Conservation (phyloP, 2,329 filamentous ascomycete species). For the Microdochium bolleyi region DNA sequence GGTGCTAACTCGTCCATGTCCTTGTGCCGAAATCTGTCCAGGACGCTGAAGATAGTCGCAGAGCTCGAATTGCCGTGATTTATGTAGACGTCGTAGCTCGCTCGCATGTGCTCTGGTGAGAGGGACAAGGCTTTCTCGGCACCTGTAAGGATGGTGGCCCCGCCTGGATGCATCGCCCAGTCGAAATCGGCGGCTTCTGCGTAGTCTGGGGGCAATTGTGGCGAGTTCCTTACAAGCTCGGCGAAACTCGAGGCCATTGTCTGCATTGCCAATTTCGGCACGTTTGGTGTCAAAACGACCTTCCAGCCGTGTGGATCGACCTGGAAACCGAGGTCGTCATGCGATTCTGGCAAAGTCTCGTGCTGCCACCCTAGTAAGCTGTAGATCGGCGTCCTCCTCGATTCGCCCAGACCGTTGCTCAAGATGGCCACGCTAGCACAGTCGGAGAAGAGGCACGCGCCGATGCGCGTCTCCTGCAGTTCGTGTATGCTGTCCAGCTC, state of each 20-base stretch:
- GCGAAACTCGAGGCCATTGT: conserved; percentile 46
- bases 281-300: conserved; percentile 53
- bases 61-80: conserved; percentile 63
- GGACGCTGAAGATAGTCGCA: conserved; percentile 60
- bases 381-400: conserved; percentile 34
- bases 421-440: conserved; percentile 59
- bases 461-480: conserved; percentile 54
- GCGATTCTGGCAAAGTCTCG: conserved; percentile 51
- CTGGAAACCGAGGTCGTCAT: conserved; percentile 57
- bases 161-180: conserved; percentile 68
- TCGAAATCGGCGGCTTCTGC: conserved; percentile 51
- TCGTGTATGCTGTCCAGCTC: conserved; percentile 57
- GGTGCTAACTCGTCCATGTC: conserved; percentile 52
- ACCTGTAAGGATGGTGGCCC: conserved; percentile 56
- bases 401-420: conserved; percentile 52
- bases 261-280: conserved; percentile 46
- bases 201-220: conserved; percentile 34
- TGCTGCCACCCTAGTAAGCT: conserved; percentile 60
- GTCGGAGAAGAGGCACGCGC: conserved; percentile 60
- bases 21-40: conserved; percentile 50
- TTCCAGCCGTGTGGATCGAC: conserved; percentile 60
- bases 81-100: conserved; percentile 63
- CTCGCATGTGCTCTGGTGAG: conserved; percentile 55
- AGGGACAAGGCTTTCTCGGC: conserved; percentile 52
- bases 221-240: conserved; percentile 41